These are phyloP conservation scores for Eudorina sp. DNA, from an alignment of 139 green algal species.

Conservation along the genomic window DNA sequence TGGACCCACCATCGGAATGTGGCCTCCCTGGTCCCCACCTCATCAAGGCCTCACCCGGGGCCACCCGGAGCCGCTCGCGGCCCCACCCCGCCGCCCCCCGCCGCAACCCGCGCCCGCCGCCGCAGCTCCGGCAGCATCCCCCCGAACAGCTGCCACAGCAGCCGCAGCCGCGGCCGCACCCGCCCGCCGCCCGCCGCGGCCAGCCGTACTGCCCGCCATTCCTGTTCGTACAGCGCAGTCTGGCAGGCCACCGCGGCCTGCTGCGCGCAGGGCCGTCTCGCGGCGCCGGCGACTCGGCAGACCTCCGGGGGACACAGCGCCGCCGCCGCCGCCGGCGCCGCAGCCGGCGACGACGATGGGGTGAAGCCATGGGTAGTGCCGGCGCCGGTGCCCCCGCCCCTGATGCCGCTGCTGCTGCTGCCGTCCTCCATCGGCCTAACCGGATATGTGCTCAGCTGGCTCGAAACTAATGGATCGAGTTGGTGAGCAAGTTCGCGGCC, in stretches of 20 bases:
- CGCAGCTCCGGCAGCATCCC: background rate
- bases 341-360: background rate
- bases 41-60: too few species aligned
- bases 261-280: background rate
- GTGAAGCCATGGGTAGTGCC: background rate
- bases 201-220: background rate
- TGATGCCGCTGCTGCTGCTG: too few species aligned
- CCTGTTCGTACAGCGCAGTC: background rate
- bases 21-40: background rate
- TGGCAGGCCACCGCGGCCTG: background rate
- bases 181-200: background rate
- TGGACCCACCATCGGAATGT: background rate
- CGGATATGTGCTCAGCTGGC: too few species aligned
- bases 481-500: too few species aligned
- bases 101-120: background rate
- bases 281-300: background rate
- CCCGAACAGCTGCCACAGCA: conserved; percentile 15
- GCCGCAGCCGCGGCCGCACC: background rate
- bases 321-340: background rate
- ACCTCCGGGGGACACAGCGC: background rate
- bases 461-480: too few species aligned
- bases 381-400: too few species aligned
- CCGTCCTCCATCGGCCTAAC: too few species aligned
- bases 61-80: too few species aligned
- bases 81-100: too few species aligned